Evolutionary conservation across 2,329 filamentous ascomycete species (phyloP).

Genomic region (Tolypocladium nubicola): DNA sequence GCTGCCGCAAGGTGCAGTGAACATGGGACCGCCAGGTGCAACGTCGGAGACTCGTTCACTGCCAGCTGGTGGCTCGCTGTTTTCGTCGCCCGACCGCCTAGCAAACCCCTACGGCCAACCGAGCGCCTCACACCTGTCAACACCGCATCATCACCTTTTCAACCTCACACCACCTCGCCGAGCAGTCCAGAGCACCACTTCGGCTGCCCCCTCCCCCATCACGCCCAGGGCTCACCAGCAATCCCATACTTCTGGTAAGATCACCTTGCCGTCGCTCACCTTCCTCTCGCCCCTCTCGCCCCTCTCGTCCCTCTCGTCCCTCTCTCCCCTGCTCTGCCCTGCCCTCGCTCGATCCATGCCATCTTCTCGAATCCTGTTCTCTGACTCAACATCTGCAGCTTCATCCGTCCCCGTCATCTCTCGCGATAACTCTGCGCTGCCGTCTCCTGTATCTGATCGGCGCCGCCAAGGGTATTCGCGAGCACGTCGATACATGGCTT

Average conservation of each 20-base stretch:
- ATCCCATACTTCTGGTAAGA: neutral
- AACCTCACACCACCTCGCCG: constrained; percentile 2
- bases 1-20: neutral
- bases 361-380: neutral
- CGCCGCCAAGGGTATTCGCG: constrained; percentile 15
- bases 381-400: neutral
- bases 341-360: neutral
- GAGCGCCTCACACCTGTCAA: constrained; percentile 6
- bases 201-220: neutral
- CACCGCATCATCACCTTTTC: constrained; percentile 7
- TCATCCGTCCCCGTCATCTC: neutral
- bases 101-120: constrained; percentile 9
- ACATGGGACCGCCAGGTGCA: constrained; percentile 6
- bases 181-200: neutral
- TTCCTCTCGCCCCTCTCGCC: neutral
- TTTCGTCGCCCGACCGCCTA: constrained; percentile 8
- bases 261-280: neutral
- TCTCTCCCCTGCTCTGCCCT: neutral
- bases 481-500: constrained; percentile 13
- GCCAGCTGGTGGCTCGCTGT: constrained; percentile 1
- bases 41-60: constrained; percentile 12
- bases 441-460: constrained; percentile 11
- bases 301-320: neutral
- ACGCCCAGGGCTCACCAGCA: neutral
- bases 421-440: constrained; percentile 1